phyloP scores from a whole-genome alignment of 2,329 filamentous ascomycete species.

The Tolypocladium endophyticum region DNA sequence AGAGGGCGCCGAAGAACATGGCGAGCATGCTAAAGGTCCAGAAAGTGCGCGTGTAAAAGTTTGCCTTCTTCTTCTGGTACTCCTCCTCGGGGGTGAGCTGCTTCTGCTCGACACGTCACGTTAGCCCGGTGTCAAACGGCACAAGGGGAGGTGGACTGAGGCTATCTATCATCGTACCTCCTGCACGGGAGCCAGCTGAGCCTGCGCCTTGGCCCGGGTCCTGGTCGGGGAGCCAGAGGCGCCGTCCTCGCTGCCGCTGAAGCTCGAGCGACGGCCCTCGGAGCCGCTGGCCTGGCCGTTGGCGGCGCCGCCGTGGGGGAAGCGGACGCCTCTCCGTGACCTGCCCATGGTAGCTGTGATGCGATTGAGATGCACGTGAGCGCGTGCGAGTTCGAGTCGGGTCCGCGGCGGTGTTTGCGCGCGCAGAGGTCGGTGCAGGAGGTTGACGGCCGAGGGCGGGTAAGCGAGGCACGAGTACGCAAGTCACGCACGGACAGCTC shows the following conservation, averaged over 20 bases:
- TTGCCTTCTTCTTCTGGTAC: conserved; percentile 97
- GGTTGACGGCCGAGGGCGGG: neutral
- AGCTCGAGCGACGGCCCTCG: conserved; percentile 56
- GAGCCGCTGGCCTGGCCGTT: conserved; percentile 30
- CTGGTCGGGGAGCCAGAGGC: conserved; percentile 23
- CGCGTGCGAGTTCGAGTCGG: neutral
- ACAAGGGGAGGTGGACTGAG: neutral
- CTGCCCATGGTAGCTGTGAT: conserved; percentile 18
- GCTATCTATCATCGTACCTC: conserved; percentile 18
- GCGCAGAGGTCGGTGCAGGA: neutral
- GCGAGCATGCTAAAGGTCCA: conserved; percentile 98
- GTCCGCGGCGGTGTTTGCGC: neutral
- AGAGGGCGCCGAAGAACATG: conserved; percentile 82
- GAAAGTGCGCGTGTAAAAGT: conserved; percentile 91
- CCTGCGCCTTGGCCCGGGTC: conserved; percentile 14
- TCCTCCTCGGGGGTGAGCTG: conserved; percentile 41
- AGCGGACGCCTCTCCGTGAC: conserved; percentile 41
- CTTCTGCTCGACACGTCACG: conserved; percentile 23
- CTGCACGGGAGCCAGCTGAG: conserved; percentile 21
- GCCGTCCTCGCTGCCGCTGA: conserved; percentile 58
- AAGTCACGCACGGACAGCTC: neutral
- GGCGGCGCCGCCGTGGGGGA: conserved; percentile 27
- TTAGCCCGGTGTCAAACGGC: conserved; percentile 5
- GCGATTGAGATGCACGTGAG: neutral
- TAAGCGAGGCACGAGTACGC: neutral